Evolutionary conservation across 768 basidiomycete genomes (phyloP), one percentile per base, ranked within the genome.

Genomic region (Lactarius akahatsu): DNA sequence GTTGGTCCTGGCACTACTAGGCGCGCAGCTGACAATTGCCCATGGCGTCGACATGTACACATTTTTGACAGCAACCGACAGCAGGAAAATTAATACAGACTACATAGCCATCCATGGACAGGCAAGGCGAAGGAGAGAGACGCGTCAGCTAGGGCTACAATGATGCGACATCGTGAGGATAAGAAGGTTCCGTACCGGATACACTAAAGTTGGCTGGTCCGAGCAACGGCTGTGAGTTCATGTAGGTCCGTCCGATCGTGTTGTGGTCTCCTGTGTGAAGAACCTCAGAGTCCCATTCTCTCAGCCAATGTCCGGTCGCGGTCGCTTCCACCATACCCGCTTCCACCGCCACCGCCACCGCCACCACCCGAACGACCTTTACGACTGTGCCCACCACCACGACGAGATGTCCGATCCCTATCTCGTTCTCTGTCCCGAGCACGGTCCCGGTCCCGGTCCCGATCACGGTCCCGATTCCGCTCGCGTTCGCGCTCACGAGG

Each of bases 271-370:
- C 61, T 58, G 34, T 61, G 57, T 69, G 68, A 70, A 63, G 61
- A 66, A 55, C 56, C 71, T 83, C 77, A 90, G 52, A 91, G 81
- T 76, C 91, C 91, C 87, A 93, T 84, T 73, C 91, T 80, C 77
- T 92, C 90, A 76, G 87, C 89, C 80, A 93, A 86, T 81, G 91
- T 90, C 84, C 91, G 90, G 80, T 90, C 88, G 55, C 79, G 80
- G 69, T 76, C 76, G 45, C 79, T 74, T 16, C 78, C 77, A 30
- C 76, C 74, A 20, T 79, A 74, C 56, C 65, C 68, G 0, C 45
- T 28, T 10, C 79, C 76, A 54, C 80, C 76, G 1, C 78, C 75
- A 66, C 78, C 78, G 57, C 81, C 83, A 70, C 83, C 85, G 32
- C 79, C 77, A 54, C 76, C 76, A 41, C 76, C 74, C 45, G 77